These are phyloP conservation scores for Neoascochyta sp. DNA, from an alignment of 2,329 filamentous ascomycete species.

Conservation along the genomic window DNA sequence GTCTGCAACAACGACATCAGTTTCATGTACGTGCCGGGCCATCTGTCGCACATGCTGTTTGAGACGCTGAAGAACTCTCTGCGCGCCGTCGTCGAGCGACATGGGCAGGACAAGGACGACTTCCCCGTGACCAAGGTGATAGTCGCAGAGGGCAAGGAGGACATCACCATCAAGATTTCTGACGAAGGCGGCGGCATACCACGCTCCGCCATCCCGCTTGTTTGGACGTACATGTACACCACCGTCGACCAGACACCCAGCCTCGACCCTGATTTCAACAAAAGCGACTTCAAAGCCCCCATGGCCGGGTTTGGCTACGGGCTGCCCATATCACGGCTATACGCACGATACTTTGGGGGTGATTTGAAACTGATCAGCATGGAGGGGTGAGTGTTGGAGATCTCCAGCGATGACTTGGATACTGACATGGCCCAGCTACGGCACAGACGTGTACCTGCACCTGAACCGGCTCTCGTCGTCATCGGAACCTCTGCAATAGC, in stretches of 20 bases:
- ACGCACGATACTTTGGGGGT: slow-evolving; percentile 95
- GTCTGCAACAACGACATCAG: slow-evolving; percentile 91
- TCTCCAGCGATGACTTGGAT: not conserved
- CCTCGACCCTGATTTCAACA: slow-evolving; percentile 95
- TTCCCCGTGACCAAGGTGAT: slow-evolving; percentile 98
- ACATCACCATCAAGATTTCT: slow-evolving; percentile 97
- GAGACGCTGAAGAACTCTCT: slow-evolving; percentile 98
- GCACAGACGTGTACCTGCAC: slow-evolving; percentile 97
- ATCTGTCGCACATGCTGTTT: slow-evolving; percentile 98
- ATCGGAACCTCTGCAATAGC: slow-evolving; percentile 93
- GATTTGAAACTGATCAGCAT: slow-evolving; percentile 98
- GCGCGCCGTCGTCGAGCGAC: slow-evolving; percentile 90
- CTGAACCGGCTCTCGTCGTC: slow-evolving; percentile 93
- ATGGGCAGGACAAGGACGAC: slow-evolving; percentile 91
- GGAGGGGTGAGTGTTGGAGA: slow-evolving; percentile 88
- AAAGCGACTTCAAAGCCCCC: slow-evolving; percentile 97
- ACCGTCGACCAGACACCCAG: slow-evolving; percentile 95
- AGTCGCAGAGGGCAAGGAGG: slow-evolving; percentile 94
- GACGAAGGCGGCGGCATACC: slow-evolving; percentile 97
- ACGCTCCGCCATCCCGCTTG: slow-evolving; percentile 84
- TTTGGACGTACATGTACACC: slow-evolving; percentile 99
- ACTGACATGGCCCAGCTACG: slow-evolving; percentile 84
- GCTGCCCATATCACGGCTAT: slow-evolving; percentile 86
- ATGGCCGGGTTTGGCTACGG: slow-evolving; percentile 99
- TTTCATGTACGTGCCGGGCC: slow-evolving; percentile 99